Evolutionary conservation across 1,139 yeast genomes (phyloP), one percentile per base, ranked within the genome.

Genomic region (Pneumocystis carinii): DNA sequence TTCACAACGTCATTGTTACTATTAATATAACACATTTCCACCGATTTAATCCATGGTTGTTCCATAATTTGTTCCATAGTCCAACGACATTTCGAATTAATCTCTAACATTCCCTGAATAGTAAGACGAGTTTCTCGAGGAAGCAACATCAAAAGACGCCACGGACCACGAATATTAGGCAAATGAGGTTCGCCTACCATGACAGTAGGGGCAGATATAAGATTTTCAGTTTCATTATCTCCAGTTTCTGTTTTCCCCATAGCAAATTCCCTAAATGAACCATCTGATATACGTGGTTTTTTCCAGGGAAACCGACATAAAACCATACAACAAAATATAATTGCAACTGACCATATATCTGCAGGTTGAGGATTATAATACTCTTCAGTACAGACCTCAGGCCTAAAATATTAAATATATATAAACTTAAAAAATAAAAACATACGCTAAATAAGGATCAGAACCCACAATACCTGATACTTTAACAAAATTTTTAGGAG

Each of bases 381-480:
- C 64, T 83, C 80, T 63, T 82, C 81, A 3, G 77, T 73, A 68
- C 94, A 80, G 19, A 90, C 97, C 74, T 92, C 99, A 0, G 99
- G 98, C 12, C 53, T 41, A 41, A 41, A 41, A 41, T 17, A 41
- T 17, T 41, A 41, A 41, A 41, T 41, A 41, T 5, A 41, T 17
- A 41, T 41, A 5, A 41, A 17, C 17, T 17, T 17, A 6, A 7
- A 41, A 39, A 6, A 41, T 17, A 41, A 41, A 41, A 41, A 41
- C 53, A 8, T 41, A 41, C 0, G 98, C 97, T 71, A 92, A 80
- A 72, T 92, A 92, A 3, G 99, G 99, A 75, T 94, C 99, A 10
- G 96, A 88, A 5, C 99, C 99, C 63, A 92, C 97, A 67, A 92
- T 86, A 6, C 98, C 98, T 68, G 86, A 90, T 62, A 96, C 90